Conservation (phyloP, 2,329 filamentous ascomycete genomes). For the Paecilomyces sp. region DNA sequence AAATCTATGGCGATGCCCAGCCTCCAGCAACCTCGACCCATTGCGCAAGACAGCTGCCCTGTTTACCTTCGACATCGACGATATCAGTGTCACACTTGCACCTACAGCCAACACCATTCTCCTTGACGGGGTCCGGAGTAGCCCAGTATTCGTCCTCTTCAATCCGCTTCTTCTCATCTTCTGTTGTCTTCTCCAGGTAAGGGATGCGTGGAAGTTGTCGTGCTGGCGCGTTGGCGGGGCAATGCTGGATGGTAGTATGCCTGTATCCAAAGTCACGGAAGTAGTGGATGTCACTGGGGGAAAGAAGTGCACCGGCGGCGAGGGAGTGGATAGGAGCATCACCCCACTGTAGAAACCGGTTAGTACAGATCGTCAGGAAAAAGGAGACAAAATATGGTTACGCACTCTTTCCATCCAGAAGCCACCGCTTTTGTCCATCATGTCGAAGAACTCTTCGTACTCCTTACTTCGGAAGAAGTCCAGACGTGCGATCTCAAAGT, state of each 20-base stretch:
- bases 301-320: constrained; percentile 79
- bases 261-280: constrained; percentile 98
- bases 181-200: constrained; percentile 73
- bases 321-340: constrained; percentile 98
- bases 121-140: constrained; percentile 74
- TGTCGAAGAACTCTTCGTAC: constrained; percentile 96
- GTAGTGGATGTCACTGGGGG: constrained; percentile 83
- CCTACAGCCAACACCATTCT: constrained; percentile 93
- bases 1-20: constrained; percentile 60
- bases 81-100: constrained; percentile 97
- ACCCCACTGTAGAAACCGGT: constrained; percentile 69
- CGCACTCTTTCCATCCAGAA: constrained; percentile 98
- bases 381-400: constrained; percentile 8
- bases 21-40: constrained; percentile 97
- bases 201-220: constrained; percentile 75
- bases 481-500: constrained; percentile 93
- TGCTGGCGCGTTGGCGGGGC: constrained; percentile 86
- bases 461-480: constrained; percentile 96
- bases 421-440: constrained; percentile 96
- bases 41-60: constrained; percentile 87
- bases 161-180: constrained; percentile 71
- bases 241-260: constrained; percentile 98
- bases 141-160: constrained; percentile 98
- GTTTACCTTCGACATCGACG: constrained; percentile 94
- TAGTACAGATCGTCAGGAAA: constrained; percentile 10